Evolutionary conservation across 2,329 filamentous ascomycete species (phyloP), one percentile per base, ranked within the genome.

Genomic region (Furcasterigmium sp.): DNA sequence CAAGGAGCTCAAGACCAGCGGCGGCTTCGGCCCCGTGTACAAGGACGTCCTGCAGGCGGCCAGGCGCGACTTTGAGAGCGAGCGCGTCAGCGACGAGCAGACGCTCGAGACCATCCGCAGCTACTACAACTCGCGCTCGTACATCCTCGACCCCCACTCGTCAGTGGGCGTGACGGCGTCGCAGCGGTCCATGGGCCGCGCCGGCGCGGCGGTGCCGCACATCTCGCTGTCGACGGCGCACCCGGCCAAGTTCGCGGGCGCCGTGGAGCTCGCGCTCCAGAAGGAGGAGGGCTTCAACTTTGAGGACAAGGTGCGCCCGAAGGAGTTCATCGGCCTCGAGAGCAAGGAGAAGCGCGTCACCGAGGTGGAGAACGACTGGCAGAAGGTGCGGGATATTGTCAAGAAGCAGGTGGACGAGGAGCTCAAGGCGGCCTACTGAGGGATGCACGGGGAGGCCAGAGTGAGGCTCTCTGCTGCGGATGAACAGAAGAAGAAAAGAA

Each of bases 161-260:
- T 89, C 93, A 2, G 86, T 98, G 37, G 93, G 91, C 44, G 76
- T 96, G 30, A 76, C 84, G 15, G 91, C 88, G 1, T 78, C 91
- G 0, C 61, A 81, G 43, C 77, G 90, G 45, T 90, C 87, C 3
- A 73, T 87, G 26, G 60, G 69, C 35, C 72, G 80, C 11, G 63
- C 70, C 1, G 66, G 65, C 21, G 61, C 72, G 3, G 69, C 69
- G 14, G 67, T 83, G 41, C 72, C 65, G n/a, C 86, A 95, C 62
- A 85, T 98, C 56, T 83, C 89, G 2, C 79, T 98, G 3, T 87
- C 91, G 2, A 98, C 93, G 2, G 93, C 93, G 3, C 93, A 98
- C 64, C 91, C 93, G 0, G 93, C 91, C 48, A 98, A 98, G 65
- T 98, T 98, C 58, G 82, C 85, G 0, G 80, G 80, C 25, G 91